Conservation (phyloP, 202 grass and related monocot genomes). For the Alloteropsis angusta region DNA sequence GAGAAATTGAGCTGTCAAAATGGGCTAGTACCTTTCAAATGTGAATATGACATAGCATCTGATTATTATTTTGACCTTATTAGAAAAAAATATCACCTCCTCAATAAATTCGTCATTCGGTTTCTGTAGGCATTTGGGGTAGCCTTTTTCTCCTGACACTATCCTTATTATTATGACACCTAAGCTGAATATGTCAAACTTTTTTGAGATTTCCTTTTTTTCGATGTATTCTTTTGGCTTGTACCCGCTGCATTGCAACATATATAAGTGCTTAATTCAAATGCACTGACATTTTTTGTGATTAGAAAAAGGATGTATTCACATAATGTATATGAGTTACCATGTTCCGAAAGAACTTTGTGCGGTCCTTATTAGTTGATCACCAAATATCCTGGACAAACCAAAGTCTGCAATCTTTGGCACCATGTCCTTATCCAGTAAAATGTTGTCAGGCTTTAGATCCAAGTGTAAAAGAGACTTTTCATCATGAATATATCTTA, state of each 20-base stretch:
- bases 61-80: background rate
- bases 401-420: background rate
- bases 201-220: background rate
- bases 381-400: background rate
- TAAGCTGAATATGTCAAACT: background rate
- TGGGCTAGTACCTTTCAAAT: background rate
- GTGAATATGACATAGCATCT: background rate
- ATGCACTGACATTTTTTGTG: background rate
- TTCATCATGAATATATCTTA: too few species aligned
- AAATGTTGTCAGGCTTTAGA: background rate
- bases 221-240: background rate
- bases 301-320: background rate
- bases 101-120: too few species aligned
- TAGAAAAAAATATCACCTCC: background rate
- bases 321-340: background rate
- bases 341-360: background rate
- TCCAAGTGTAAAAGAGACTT: background rate
- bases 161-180: background rate
- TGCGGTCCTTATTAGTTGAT: background rate
- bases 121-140: background rate
- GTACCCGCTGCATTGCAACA: background rate
- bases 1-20: background rate
- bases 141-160: background rate
- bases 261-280: too few species aligned
- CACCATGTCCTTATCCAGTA: background rate